phyloP scores from a whole-genome alignment of 352 stramenopile species.

The Pythium aquatile region DNA sequence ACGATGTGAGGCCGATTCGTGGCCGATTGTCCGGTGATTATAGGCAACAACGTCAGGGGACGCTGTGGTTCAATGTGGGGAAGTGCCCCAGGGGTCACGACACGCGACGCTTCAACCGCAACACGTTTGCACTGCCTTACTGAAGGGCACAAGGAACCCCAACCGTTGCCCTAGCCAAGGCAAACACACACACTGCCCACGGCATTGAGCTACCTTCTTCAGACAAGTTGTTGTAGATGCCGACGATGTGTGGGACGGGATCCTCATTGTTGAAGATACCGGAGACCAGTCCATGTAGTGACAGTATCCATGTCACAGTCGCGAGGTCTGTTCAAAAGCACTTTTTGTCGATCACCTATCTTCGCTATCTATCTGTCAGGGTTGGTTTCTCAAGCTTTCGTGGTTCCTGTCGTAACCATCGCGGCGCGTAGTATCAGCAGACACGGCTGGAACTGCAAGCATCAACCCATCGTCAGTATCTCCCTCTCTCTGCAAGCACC shows the following conservation, averaged over 20 bases:
- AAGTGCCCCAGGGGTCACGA: background rate
- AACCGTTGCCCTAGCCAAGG: no score
- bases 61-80: background rate
- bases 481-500: background rate
- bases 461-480: slow-evolving; percentile 2
- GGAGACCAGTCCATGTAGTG: background rate
- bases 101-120: slow-evolving; percentile 2
- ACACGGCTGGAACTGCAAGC: slow-evolving; percentile 24
- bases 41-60: background rate
- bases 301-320: background rate
- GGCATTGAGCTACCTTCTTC: no score
- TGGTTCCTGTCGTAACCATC: slow-evolving; percentile 1
- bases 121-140: no score
- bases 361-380: background rate
- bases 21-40: background rate
- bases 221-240: no score
- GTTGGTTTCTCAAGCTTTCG: background rate
- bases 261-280: background rate
- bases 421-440: slow-evolving; percentile 19
- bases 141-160: no score
- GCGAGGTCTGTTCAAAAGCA: background rate
- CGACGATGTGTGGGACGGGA: background rate
- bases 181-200: no score
- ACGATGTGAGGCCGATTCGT: no score
- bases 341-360: background rate